Conservation (phyloP, 495 filamentous ascomycete species). For the Penicillium manginii region DNA sequence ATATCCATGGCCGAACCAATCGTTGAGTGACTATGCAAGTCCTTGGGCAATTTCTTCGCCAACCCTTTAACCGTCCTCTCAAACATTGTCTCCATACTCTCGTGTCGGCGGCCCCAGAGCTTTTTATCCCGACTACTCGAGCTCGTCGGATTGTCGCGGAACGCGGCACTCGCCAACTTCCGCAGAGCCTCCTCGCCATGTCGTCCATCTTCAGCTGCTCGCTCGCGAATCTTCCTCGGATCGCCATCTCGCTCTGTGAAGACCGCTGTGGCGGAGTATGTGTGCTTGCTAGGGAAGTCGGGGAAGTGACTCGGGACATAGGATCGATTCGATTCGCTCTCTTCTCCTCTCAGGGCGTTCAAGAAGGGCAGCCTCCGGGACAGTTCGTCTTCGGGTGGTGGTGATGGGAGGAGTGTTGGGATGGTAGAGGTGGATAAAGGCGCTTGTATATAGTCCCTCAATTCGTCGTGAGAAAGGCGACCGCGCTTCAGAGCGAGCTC, state of each 20-base stretch:
- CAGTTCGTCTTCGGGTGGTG: slow-evolving; percentile 49
- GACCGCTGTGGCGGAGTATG: slow-evolving; percentile 69
- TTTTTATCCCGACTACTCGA: slow-evolving; percentile 46
- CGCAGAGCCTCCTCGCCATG: slow-evolving; percentile 75
- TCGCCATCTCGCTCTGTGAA: slow-evolving; percentile 69
- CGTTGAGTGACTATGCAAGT: slow-evolving; percentile 9
- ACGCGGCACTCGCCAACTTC: slow-evolving; percentile 60
- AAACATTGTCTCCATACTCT: slow-evolving; percentile 55
- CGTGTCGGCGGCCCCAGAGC: slow-evolving; percentile 46
- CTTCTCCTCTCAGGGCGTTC: slow-evolving; percentile 55
- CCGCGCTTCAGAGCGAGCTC: slow-evolving; percentile 58
- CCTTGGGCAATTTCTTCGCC: slow-evolving; percentile 39
- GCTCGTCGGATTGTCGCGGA: slow-evolving; percentile 45
- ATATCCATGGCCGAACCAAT: slow-evolving; percentile 36
- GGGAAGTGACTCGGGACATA: slow-evolving; percentile 73
- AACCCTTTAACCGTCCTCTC: slow-evolving; percentile 49
- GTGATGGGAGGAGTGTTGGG: slow-evolving; percentile 45
- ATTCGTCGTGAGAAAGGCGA: slow-evolving; percentile 39
- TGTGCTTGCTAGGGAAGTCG: slow-evolving; percentile 71
- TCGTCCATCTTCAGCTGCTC: slow-evolving; percentile 71
- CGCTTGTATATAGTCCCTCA: slow-evolving; percentile 44
- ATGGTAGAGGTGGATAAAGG: slow-evolving; percentile 34
- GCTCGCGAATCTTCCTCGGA: slow-evolving; percentile 71
- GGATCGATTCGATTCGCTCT: slow-evolving; percentile 48
- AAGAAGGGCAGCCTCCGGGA: slow-evolving; percentile 51